Conservation (phyloP, 2,329 filamentous ascomycete genomes). For the Sarocladium strictum region DNA sequence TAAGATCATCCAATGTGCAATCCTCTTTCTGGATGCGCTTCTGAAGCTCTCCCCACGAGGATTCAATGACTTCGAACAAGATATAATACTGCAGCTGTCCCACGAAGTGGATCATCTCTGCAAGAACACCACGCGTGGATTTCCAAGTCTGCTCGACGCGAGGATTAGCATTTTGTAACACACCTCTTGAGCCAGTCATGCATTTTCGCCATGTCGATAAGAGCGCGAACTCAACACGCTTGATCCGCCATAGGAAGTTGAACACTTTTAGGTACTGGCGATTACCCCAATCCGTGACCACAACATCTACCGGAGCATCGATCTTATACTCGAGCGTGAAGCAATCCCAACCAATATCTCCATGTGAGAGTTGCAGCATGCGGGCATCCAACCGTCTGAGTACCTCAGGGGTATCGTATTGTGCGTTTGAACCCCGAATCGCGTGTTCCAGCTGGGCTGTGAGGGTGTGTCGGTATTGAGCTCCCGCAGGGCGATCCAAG, state of each 20-base stretch:
- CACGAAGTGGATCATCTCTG: constrained; percentile 98
- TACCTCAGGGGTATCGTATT: constrained; percentile 90
- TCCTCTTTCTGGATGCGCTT: constrained; percentile 75
- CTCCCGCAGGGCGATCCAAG: constrained; percentile 90
- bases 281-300: constrained; percentile 92
- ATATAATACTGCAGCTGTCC: constrained; percentile 98
- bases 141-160: constrained; percentile 81
- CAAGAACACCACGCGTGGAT: constrained; percentile 76
- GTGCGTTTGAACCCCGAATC: constrained; percentile 93
- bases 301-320: constrained; percentile 90
- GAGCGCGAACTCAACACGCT: constrained; percentile 92
- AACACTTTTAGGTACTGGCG: constrained; percentile 98
- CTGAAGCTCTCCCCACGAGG: constrained; percentile 88
- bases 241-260: constrained; percentile 98
- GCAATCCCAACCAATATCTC: constrained; percentile 98
- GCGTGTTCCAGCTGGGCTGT: constrained; percentile 98
- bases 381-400: constrained; percentile 89
- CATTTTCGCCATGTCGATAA: constrained; percentile 88
- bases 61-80: constrained; percentile 95
- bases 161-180: constrained; percentile 67
- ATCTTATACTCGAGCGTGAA: constrained; percentile 99
- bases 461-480: constrained; percentile 91
- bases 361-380: constrained; percentile 93
- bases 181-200: constrained; percentile 92
- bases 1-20: constrained; percentile 90